Conservation (phyloP, 2,329 filamentous ascomycete species). For the Ophiocordyceps unilateralis region DNA sequence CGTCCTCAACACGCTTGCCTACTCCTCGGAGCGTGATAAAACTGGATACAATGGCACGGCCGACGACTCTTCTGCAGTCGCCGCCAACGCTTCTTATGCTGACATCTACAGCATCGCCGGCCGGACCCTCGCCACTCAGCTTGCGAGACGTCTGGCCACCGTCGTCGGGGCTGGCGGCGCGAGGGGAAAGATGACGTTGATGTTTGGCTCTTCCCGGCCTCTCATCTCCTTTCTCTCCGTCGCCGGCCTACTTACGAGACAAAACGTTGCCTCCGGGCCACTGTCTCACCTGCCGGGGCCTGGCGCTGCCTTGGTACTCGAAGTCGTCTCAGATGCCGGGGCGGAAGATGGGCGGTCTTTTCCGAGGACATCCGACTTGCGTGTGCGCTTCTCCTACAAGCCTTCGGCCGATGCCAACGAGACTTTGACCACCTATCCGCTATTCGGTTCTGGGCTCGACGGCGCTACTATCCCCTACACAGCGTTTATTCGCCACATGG, state of each 20-base stretch:
- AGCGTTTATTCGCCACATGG: constrained; percentile 21
- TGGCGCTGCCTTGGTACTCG: constrained; percentile 60
- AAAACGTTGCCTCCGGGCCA: constrained; percentile 30
- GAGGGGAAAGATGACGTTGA: constrained; percentile 29
- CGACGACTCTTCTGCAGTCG: constrained; percentile 13
- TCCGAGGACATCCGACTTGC: constrained; percentile 21
- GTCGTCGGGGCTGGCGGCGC: constrained; percentile 22
- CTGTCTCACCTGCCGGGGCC: constrained; percentile 38
- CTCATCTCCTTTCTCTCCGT: constrained; percentile 38
- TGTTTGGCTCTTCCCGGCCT: constrained; percentile 37
- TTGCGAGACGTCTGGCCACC: constrained; percentile 17
- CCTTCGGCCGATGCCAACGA: constrained; percentile 22
- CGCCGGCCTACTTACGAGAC: constrained; percentile 23
- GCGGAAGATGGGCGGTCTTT: background rate
- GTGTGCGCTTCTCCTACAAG: constrained; percentile 39
- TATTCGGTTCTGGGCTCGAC: constrained; percentile 21
- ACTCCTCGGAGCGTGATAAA: constrained; percentile 43
- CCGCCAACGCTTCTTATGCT: constrained; percentile 14
- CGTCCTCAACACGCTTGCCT: constrained; percentile 44
- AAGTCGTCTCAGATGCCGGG: constrained; percentile 27
- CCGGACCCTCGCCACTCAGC: constrained; percentile 28
- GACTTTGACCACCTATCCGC: constrained; percentile 17
- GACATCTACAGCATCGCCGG: constrained; percentile 32
- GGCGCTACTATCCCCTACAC: constrained; percentile 18
- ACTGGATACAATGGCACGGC: constrained; percentile 33